Percentiles rank a stretch among this genome's conserved stretches.
Conservation (phyloP, 768 basidiomycete genomes). For the Terana coerulea region DNA sequence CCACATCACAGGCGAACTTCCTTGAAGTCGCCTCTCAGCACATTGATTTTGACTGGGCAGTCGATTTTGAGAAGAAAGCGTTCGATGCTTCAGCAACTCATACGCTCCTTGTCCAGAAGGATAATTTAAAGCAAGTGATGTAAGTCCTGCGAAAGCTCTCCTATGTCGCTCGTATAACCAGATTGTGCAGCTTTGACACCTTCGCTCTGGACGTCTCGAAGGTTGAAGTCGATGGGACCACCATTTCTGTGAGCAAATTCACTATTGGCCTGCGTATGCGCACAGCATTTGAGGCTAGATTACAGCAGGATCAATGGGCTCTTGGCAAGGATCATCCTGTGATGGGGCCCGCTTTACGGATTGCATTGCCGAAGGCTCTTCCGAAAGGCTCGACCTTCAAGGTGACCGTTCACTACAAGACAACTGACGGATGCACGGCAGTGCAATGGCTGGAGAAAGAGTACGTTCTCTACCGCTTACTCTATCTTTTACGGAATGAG, state of each 20-base stretch:
- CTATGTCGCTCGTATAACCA: not conserved
- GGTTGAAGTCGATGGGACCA: slow-evolving; percentile 48
- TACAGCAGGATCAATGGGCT: slow-evolving; percentile 36
- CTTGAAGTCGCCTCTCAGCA: slow-evolving; percentile 59
- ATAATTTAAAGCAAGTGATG: slow-evolving; percentile 57
- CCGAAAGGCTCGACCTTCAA: slow-evolving; percentile 37
- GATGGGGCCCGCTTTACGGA: slow-evolving; percentile 75
- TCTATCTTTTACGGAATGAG: not conserved
- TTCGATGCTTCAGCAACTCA: slow-evolving; percentile 70
- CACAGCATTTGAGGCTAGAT: not conserved
- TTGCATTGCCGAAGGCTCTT: slow-evolving; percentile 45
- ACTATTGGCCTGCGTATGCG: not conserved
- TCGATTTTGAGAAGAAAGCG: slow-evolving; percentile 65
- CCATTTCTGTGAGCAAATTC: slow-evolving; percentile 47
- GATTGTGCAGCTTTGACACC: not conserved
- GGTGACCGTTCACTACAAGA: slow-evolving; percentile 62
- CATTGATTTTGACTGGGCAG: slow-evolving; percentile 69
- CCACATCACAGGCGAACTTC: slow-evolving; percentile 82
- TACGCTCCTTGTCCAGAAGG: slow-evolving; percentile 49
- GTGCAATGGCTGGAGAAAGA: slow-evolving; percentile 86
- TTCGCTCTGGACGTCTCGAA: slow-evolving; percentile 8
- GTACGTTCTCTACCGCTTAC: slow-evolving; percentile 31
- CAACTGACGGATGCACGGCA: slow-evolving; percentile 70
- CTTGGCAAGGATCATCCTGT: slow-evolving; percentile 57
- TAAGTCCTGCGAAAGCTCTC: slow-evolving; percentile 28